Conservation (phyloP, 495 filamentous ascomycete species). For the Cercophora samala region DNA sequence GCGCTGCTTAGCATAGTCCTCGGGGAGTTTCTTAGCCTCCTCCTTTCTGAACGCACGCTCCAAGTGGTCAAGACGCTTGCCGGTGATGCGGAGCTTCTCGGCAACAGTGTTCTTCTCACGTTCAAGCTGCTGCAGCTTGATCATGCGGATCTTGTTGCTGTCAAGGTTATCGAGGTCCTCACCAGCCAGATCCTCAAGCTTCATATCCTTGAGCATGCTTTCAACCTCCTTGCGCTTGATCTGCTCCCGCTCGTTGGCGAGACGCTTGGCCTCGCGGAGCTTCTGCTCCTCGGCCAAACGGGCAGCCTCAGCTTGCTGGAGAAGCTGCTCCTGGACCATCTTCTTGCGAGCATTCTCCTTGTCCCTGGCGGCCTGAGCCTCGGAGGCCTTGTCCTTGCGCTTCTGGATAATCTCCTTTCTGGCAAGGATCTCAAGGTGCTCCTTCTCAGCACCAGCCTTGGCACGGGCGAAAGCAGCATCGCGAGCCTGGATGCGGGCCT, state of each 20-base stretch:
- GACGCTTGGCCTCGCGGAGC: slow-evolving; percentile 81
- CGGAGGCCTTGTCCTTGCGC: slow-evolving; percentile 90
- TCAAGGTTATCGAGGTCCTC: slow-evolving; percentile 76
- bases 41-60: slow-evolving; percentile 95
- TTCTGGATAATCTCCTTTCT: slow-evolving; percentile 89
- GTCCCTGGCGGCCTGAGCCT: slow-evolving; percentile 77
- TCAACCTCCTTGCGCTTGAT: slow-evolving; percentile 92
- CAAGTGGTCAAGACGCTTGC: slow-evolving; percentile 94
- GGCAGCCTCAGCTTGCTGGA: slow-evolving; percentile 81
- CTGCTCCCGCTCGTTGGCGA: slow-evolving; percentile 84
- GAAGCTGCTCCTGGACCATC: slow-evolving; percentile 74
- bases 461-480: slow-evolving; percentile 76
- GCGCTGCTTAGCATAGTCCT: slow-evolving; percentile 83
- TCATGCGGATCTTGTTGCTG: slow-evolving; percentile 79
- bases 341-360: slow-evolving; percentile 88
- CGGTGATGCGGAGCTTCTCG: slow-evolving; percentile 84
- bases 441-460: slow-evolving; percentile 80
- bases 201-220: slow-evolving; percentile 92
- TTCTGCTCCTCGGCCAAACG: slow-evolving; percentile 86
- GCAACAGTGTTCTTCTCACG: slow-evolving; percentile 94
- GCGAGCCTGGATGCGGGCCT: slow-evolving; percentile 72
- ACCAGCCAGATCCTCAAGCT: slow-evolving; percentile 79
- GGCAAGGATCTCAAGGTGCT: slow-evolving; percentile 83
- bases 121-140: slow-evolving; percentile 93
- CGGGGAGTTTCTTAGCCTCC: slow-evolving; percentile 83